These are phyloP conservation scores for Litchi chinensis DNA, from an alignment of 345 rosid genomes.

Conservation along the genomic window DNA sequence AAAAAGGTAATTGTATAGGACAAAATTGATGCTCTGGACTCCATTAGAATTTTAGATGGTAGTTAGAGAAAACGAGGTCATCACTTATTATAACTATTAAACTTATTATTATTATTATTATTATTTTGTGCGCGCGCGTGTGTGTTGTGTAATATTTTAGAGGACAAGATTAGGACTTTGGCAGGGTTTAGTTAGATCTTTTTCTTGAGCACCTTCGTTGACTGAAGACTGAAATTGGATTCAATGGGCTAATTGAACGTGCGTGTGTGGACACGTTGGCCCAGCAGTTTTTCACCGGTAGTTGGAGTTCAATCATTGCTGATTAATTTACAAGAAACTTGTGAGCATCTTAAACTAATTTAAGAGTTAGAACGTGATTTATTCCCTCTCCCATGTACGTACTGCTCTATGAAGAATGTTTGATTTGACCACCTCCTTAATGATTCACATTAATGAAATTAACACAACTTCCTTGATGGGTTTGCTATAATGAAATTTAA, in stretches of 20 bases:
- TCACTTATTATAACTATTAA: background rate
- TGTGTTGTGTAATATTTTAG: background rate
- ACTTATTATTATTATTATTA: background rate
- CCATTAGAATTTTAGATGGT: conserved; percentile 19
- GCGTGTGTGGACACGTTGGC: background rate
- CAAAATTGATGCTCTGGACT: conserved; percentile 27
- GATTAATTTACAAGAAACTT: background rate
- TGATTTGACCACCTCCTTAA: background rate
- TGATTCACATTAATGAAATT: background rate
- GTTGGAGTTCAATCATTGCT: background rate
- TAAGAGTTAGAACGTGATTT: background rate
- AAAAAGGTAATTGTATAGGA: conserved; percentile 13
- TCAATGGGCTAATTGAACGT: background rate
- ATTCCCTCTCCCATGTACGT: background rate
- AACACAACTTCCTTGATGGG: background rate
- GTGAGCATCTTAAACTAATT: background rate
- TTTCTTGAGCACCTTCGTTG: conserved; percentile 21
- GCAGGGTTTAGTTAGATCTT: conserved; percentile 3
- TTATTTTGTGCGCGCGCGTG: background rate
- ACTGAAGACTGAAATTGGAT: conserved; percentile 21
- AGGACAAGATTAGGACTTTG: conserved; percentile 18
- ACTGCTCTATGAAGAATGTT: background rate
- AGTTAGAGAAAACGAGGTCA: conserved; percentile 17
- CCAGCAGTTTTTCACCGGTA: background rate
- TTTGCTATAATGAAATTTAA: no score